Evolutionary conservation across 2,329 filamentous ascomycete genomes (phyloP), one percentile per base, ranked within the genome.

Genomic region (Cryphonectria japonica): DNA sequence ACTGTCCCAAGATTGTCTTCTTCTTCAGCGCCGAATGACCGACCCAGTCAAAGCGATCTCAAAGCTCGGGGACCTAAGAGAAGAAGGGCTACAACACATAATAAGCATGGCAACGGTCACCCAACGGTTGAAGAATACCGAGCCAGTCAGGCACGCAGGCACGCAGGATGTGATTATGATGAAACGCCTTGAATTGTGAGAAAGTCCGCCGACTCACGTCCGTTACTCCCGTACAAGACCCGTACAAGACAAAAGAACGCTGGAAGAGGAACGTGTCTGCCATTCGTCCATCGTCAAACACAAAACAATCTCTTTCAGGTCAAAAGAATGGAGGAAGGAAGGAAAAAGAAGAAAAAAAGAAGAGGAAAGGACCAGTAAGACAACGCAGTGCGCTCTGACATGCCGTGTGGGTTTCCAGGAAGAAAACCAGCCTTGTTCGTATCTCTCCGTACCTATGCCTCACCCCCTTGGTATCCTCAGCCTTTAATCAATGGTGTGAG

Each of bases 271-370:
- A 61, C 59, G 50, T 70, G 65, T 66, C 65, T 72, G 52, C 68
- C 61, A 59, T 69, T 69, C 70, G 60, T 68, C 63, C 68, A 66
- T 70, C 71, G 59, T 71, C 66, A 72, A 68, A 62, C 71, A 70
- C 69, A 62, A 71, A 71, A 71, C 67, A 64, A 52, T 72, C 68
- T 68, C 50, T 63, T 67, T 64, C 68, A 60, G 19, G 1, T 29
- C 19, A 64, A 65, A 32, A 37, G 59, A 43, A 67, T 26, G 26
- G 26, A 26, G 26, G 26, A 26, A 67, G 50, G 65, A 66, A 59
- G 59, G 16, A 60, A 61, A 66, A 50, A 59, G 19, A 26, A 69
- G 52, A 41, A 60, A 66, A 66, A 59, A 63, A 11, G 52, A 65
- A 66, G 57, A 39, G n/a, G 37, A 69, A 61, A 41, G 61, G 52